These are phyloP conservation scores for Hypoxylon sp. DNA, from an alignment of 2,329 filamentous ascomycete species.

Conservation along the genomic window DNA sequence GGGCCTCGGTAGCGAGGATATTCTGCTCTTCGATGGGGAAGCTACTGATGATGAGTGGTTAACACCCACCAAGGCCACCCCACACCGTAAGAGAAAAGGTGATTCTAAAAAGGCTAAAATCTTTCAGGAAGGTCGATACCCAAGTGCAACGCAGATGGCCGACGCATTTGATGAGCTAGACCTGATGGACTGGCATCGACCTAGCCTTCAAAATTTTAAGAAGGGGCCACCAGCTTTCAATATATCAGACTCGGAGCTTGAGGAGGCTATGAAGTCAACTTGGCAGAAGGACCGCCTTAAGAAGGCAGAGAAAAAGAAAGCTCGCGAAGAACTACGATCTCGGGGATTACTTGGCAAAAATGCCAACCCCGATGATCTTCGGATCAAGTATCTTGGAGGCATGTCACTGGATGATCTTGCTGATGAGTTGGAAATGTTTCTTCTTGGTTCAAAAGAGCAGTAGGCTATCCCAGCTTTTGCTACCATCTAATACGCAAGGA, in stretches of 20 bases:
- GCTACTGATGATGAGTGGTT: constrained; percentile 56
- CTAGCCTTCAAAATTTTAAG: constrained; percentile 73
- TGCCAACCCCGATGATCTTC: constrained; percentile 70
- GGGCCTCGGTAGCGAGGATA: constrained; percentile 71
- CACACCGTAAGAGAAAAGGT: constrained; percentile 52
- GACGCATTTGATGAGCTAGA: constrained; percentile 79
- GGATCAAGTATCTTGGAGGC: constrained; percentile 79
- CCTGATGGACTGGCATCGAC: constrained; percentile 84
- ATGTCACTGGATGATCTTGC: constrained; percentile 80
- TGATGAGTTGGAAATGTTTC: constrained; percentile 79
- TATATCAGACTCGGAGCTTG: constrained; percentile 77
- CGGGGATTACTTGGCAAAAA: constrained; percentile 76
- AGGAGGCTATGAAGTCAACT: constrained; percentile 69
- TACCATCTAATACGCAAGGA: neutral
- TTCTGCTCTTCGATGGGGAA: constrained; percentile 69
- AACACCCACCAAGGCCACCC: constrained; percentile 44
- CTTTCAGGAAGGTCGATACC: constrained; percentile 54
- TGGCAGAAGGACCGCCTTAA: constrained; percentile 79
- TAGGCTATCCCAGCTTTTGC: constrained; percentile 58
- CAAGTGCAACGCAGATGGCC: constrained; percentile 59
- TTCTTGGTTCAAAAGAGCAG: constrained; percentile 74
- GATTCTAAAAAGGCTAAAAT: constrained; percentile 47
- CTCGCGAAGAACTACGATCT: constrained; percentile 77
- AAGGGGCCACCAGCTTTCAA: constrained; percentile 73
- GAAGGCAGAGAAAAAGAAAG: constrained; percentile 78